phyloP scores from a whole-genome alignment of 208 protist species.

The Paratrypanosoma confusum region DNA sequence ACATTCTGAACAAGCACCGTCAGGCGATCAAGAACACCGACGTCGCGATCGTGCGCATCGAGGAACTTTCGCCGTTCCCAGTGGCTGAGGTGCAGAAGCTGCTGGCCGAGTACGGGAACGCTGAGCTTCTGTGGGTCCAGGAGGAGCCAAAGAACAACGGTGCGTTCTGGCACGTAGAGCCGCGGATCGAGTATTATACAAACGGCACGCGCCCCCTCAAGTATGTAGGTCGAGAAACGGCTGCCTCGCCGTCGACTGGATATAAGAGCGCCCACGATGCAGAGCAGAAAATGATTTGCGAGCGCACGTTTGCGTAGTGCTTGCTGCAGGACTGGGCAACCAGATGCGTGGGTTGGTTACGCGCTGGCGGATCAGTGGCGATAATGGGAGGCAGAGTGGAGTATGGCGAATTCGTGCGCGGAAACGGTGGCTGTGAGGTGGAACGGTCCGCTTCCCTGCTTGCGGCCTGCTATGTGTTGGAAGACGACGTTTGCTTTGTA shows the following conservation, averaged over 20 bases:
- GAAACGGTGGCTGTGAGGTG: too few relatives aligned
- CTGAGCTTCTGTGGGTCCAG: constrained; percentile 93
- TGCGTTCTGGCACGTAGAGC: constrained; percentile 80
- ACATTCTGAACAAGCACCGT: constrained; percentile 77
- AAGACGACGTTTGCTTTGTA: too few relatives aligned
- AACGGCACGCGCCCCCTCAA: constrained; percentile 34
- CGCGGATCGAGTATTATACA: constrained; percentile 73
- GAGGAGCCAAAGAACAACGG: constrained; percentile 98
- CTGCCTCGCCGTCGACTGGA: constrained; percentile 45
- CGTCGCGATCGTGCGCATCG: constrained; percentile 87
- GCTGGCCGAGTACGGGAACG: constrained; percentile 75
- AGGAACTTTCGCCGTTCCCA: constrained; percentile 97
- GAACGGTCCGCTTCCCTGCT: too few relatives aligned
- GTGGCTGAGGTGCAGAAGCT: constrained; percentile 85
- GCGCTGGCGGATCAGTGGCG: neutral
- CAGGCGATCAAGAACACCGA: constrained; percentile 36
- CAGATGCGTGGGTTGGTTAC: neutral
- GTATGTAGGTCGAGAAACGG: constrained; percentile 52
- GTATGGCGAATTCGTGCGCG: neutral
- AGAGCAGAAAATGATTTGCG: constrained; percentile 57
- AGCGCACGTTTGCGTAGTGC: constrained; percentile 14
- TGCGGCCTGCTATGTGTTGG: too few relatives aligned
- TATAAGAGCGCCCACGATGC: constrained; percentile 62
- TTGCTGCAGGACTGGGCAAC: neutral
- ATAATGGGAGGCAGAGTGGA: neutral